phyloP scores from a whole-genome alignment of 495 filamentous ascomycete genomes.

The Podospora pseudoanserina region DNA sequence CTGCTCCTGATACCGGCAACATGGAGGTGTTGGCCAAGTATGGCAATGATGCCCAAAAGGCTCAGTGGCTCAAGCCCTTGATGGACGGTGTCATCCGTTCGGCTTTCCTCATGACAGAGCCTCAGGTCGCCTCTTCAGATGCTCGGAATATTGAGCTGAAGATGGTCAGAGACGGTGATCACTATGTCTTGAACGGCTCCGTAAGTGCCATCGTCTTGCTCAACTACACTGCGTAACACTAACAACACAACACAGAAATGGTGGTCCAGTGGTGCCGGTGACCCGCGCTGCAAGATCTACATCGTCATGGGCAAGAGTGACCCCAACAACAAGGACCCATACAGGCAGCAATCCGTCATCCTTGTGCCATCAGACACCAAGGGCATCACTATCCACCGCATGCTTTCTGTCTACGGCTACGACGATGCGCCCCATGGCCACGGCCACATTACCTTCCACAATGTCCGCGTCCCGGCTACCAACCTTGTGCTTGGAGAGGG shows the following conservation, averaged over 20 bases:
- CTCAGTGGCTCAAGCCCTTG: slow-evolving; percentile 76
- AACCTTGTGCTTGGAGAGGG: slow-evolving; percentile 86
- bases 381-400: slow-evolving; percentile 78
- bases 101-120: slow-evolving; percentile 93
- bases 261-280: slow-evolving; percentile 91
- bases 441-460: slow-evolving; percentile 79
- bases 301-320: slow-evolving; percentile 89
- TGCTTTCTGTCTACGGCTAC: slow-evolving; percentile 87
- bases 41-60: slow-evolving; percentile 85
- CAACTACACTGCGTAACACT: slow-evolving; percentile 7
- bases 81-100: slow-evolving; percentile 83
- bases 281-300: slow-evolving; percentile 85
- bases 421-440: slow-evolving; percentile 94
- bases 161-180: slow-evolving; percentile 73
- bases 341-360: slow-evolving; percentile 86
- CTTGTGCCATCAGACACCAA: slow-evolving; percentile 71
- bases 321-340: slow-evolving; percentile 64
- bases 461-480: slow-evolving; percentile 73
- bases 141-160: slow-evolving; percentile 82
- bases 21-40: slow-evolving; percentile 97
- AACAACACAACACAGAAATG: slow-evolving; percentile 62
- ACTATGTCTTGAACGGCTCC: slow-evolving; percentile 82
- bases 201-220: slow-evolving; percentile 40
- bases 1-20: slow-evolving; percentile 90
- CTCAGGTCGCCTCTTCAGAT: slow-evolving; percentile 78